Conservation (phyloP, 257 asterid genomes). For the Dorcoceras hygrometricum region DNA sequence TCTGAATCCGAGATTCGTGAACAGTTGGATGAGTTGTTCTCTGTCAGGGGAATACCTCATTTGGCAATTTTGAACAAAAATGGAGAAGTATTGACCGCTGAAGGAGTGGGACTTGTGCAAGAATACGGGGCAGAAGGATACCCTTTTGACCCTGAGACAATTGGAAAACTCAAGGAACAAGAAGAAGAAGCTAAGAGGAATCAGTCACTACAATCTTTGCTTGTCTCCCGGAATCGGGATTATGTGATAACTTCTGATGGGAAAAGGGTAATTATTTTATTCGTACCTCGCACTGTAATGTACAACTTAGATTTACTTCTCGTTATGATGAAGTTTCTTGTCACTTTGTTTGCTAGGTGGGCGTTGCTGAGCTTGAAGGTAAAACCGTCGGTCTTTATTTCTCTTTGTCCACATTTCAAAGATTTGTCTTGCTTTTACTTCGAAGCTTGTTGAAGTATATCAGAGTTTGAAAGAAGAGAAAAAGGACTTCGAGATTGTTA, state of each 20-base stretch:
- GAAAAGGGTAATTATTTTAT: constrained; percentile 41
- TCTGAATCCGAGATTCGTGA: constrained; percentile 64
- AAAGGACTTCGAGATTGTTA: constrained; percentile 67
- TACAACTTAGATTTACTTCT: background rate
- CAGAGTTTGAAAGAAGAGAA: constrained; percentile 48
- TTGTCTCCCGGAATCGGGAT: constrained; percentile 54
- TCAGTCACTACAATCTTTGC: constrained; percentile 61
- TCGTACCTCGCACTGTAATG: background rate
- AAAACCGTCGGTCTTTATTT: constrained; percentile 72
- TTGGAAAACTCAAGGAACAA: constrained; percentile 45
- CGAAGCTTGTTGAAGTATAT: constrained; percentile 49
- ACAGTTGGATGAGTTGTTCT: constrained; percentile 42
- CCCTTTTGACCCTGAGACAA: constrained; percentile 57
- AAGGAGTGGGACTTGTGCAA: constrained; percentile 48
- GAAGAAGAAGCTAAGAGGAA: constrained; percentile 66
- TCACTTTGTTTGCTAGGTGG: constrained; percentile 41
- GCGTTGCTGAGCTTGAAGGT: constrained; percentile 73
- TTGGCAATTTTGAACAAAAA: constrained; percentile 58
- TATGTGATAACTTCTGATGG: constrained; percentile 64
- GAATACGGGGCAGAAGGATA: constrained; percentile 70
- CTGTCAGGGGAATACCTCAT: constrained; percentile 71
- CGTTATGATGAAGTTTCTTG: background rate
- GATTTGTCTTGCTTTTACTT: constrained; percentile 44
- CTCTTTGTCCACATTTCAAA: constrained; percentile 30
- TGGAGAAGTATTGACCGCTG: constrained; percentile 48